A percentile compares a stretch with the other conserved stretches of the same genome.
These are phyloP conservation scores for Plantago ovata DNA, from an alignment of 257 asterid species.

Conservation along the genomic window DNA sequence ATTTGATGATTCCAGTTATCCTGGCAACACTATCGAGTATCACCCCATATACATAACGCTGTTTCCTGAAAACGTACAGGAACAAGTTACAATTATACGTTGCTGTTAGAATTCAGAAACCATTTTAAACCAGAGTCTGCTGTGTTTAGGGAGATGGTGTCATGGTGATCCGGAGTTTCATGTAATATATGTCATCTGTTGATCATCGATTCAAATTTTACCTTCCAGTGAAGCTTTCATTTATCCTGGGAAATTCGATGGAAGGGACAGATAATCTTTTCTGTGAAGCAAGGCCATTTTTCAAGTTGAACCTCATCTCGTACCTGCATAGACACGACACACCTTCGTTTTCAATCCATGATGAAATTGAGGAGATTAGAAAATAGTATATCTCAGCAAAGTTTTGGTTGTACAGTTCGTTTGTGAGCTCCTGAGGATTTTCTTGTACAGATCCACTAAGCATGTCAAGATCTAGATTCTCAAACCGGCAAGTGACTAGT, in stretches of 20 bases:
- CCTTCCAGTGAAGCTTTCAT: constrained; percentile 94
- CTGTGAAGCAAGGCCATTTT: constrained; percentile 81
- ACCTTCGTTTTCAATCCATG: constrained; percentile 7
- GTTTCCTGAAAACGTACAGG: constrained; percentile 57
- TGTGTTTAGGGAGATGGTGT: too few relatives aligned
- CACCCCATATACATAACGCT: constrained; percentile 81
- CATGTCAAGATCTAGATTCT: constrained; percentile 74
- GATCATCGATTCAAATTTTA: constrained; percentile 16
- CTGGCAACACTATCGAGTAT: constrained; percentile 74
- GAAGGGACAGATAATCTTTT: constrained; percentile 76
- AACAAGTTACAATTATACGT: neutral
- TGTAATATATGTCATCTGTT: too few relatives aligned
- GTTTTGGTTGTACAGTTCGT: constrained; percentile 63
- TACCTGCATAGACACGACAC: constrained; percentile 44
- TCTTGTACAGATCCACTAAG: constrained; percentile 56
- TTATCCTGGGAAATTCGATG: constrained; percentile 93
- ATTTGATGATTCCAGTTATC: constrained; percentile 81
- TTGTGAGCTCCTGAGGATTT: constrained; percentile 67
- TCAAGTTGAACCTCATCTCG: constrained; percentile 94
- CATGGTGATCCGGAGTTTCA: too few relatives aligned
- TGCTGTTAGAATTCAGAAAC: too few relatives aligned
- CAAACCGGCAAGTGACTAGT: constrained; percentile 81
- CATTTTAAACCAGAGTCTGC: too few relatives aligned
- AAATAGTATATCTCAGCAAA: constrained; percentile 6
- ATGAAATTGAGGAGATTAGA: constrained; percentile 14